Evolutionary conservation across 2,329 filamentous ascomycete species (phyloP).

Genomic region (Stagonosporopsis tanaceti): DNA sequence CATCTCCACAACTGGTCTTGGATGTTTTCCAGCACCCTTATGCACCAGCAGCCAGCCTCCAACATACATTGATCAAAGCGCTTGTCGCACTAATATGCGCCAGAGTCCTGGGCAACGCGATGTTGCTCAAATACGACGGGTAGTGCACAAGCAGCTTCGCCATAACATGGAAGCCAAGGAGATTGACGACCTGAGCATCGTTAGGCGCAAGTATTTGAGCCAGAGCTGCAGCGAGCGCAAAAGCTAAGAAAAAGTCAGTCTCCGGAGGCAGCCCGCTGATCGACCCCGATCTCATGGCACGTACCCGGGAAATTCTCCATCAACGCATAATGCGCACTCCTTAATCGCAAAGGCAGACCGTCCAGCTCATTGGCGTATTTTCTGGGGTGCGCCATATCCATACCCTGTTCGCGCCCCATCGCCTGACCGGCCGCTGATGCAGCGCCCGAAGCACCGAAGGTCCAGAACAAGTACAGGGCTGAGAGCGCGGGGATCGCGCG

Average conservation of each 20-base stretch:
- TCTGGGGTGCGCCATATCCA: conserved; percentile 29
- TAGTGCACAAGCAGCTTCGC: conserved; percentile 34
- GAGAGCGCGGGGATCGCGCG: conserved; percentile 34
- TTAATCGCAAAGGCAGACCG: conserved; percentile 28
- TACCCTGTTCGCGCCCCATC: conserved; percentile 28
- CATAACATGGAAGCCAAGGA: conserved; percentile 33
- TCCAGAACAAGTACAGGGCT: conserved; percentile 34
- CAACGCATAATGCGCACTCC: conserved; percentile 33
- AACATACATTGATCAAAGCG: conserved; percentile 34
- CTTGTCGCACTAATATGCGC: conserved; percentile 33
- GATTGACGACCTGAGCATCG: conserved; percentile 33
- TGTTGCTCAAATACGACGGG: conserved; percentile 30
- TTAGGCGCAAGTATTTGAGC: conserved; percentile 31
- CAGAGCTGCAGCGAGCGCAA: conserved; percentile 32
- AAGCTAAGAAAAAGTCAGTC: conserved; percentile 10
- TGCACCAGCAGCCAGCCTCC: conserved; percentile 29
- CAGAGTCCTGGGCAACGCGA: conserved; percentile 26
- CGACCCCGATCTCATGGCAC: too few relatives aligned
- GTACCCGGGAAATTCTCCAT: conserved; percentile 38
- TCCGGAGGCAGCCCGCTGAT: too few relatives aligned
- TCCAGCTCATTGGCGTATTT: conserved; percentile 24
- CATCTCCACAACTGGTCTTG: too few relatives aligned
- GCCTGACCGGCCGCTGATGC: conserved; percentile 33
- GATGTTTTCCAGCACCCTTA: neutral
- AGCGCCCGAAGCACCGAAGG: conserved; percentile 32